Evolutionary conservation across 78 protist genomes (phyloP).

Genomic region (Reticulomyxa filosa): DNA sequence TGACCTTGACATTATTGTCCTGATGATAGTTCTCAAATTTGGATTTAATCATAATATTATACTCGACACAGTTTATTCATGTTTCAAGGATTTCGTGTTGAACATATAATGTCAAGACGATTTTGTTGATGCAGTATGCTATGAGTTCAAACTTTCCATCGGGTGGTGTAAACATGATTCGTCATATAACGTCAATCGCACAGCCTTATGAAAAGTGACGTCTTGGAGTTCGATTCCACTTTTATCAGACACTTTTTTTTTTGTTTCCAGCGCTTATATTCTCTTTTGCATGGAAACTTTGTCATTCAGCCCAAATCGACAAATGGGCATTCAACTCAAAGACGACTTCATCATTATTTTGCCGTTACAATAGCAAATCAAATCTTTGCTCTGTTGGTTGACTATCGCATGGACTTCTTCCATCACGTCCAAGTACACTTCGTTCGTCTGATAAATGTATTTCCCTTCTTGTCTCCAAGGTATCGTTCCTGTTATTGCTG

Average conservation of each 20-base stretch:
- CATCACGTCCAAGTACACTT: no score
- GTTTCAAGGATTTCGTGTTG: conserved; percentile 4
- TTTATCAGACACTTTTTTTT: neutral
- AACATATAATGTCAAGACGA: conserved; percentile 72
- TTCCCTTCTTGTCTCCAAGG: no score
- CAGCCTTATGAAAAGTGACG: conserved; percentile 80
- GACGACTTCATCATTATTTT: no score
- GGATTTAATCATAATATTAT: neutral
- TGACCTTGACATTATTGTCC: conserved; percentile 9
- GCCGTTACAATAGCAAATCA: no score
- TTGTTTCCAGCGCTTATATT: no score
- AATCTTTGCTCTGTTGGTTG: no score
- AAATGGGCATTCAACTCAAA: no score
- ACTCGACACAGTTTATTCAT: conserved; percentile 3
- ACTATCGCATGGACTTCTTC: no score
- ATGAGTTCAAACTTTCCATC: conserved; percentile 93
- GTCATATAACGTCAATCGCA: conserved; percentile 59
- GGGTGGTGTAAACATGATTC: conserved; percentile 81
- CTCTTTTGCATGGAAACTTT: no score
- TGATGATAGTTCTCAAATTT: neutral
- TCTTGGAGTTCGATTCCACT: conserved; percentile 60
- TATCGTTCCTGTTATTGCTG: no score
- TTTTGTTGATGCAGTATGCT: conserved; percentile 68
- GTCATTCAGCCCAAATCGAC: no score
- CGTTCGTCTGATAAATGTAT: no score